Evolutionary conservation across 1,284 basidiomycete genomes (phyloP), one percentile per base, ranked within the genome.

Genomic region (Caloboletus firmus): DNA sequence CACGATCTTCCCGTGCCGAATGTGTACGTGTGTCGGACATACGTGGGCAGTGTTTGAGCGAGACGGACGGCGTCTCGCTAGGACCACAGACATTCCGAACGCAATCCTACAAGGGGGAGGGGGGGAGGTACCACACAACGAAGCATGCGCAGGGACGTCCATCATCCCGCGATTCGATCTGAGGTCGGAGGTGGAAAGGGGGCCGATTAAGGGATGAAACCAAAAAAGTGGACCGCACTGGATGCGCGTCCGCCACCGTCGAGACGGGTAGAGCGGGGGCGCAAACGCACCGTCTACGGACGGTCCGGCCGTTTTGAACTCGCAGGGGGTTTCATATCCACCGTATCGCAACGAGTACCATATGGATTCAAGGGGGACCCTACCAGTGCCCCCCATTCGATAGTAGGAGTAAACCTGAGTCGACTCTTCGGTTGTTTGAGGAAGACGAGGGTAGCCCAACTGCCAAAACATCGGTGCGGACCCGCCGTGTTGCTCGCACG

Each of bases 371-470:
- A 17, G 35, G 44, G 15, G 44, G 7, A 26, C 26, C n/a, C 22
- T 41, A 8, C 4, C 8, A 26, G 26, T 8, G 26, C 4, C n/a
- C n/a, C n/a, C n/a, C 47, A 34, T 35, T 57, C 32, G 54, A 45
- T 37, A 22, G 34, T 30, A n/a, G n/a, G n/a, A 18, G 39, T 8
- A 15, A 6, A 12, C 20, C 36, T 20, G 10, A 15, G 22, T 4
- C 8, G 44, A 15, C 35, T 17, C n/a, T n/a, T 45, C 39, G 55
- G 59, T 45, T 58, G 49, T 59, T 61, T 47, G 56, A 40, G 26
- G 35, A 26, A n/a, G n/a, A n/a, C n/a, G n/a, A n/a, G n/a, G n/a
- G n/a, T n/a, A n/a, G n/a, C 22, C 17, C 47, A 28, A 36, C 35
- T 15, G 10, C 34, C 45, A 5, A 24, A 31, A 47, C 45, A 28